Evolutionary conservation across 352 stramenopile species (phyloP).

Genomic region (Globisporangium takayamanum): DNA sequence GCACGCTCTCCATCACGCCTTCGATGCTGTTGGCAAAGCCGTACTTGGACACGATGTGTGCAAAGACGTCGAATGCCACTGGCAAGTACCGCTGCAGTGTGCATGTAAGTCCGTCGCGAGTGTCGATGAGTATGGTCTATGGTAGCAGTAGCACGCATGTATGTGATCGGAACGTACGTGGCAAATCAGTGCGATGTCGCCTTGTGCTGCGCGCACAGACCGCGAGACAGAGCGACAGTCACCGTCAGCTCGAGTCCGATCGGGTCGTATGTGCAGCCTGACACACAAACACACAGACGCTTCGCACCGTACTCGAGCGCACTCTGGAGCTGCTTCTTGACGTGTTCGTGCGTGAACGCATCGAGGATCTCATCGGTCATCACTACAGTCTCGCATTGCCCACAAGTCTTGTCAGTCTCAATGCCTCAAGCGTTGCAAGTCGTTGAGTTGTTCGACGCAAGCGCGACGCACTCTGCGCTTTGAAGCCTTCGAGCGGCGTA

Average conservation of each 20-base stretch:
- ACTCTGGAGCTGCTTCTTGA: conserved; percentile 31
- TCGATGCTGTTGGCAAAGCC: conserved; percentile 38
- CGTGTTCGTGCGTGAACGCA: conserved; percentile 32
- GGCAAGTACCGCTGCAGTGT: conserved; percentile 40
- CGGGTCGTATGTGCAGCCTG: no score
- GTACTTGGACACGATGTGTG: conserved; percentile 32
- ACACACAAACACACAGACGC: not conserved
- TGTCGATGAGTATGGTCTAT: not conserved
- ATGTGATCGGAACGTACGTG: not conserved
- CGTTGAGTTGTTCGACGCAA: not conserved
- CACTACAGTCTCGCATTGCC: conserved; percentile 11
- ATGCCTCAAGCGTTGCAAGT: no score
- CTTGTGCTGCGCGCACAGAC: conserved; percentile 19
- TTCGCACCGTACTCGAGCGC: conserved; percentile 27
- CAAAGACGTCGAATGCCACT: conserved; percentile 30
- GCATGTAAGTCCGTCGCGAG: no score
- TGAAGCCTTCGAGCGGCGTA: conserved; percentile 21
- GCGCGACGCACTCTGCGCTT: conserved; percentile 15
- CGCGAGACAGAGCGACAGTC: not conserved
- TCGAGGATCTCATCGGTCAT: conserved; percentile 47
- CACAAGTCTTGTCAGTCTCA: no score
- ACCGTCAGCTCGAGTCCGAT: not conserved
- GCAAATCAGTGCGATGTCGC: conserved; percentile 9
- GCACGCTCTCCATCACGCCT: conserved; percentile 44
- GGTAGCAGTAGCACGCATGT: no score